Percentiles rank a stretch among this genome's conserved stretches.
phyloP scores from a whole-genome alignment of 148 eudicot species.

The Rhododendron mucronatum region DNA sequence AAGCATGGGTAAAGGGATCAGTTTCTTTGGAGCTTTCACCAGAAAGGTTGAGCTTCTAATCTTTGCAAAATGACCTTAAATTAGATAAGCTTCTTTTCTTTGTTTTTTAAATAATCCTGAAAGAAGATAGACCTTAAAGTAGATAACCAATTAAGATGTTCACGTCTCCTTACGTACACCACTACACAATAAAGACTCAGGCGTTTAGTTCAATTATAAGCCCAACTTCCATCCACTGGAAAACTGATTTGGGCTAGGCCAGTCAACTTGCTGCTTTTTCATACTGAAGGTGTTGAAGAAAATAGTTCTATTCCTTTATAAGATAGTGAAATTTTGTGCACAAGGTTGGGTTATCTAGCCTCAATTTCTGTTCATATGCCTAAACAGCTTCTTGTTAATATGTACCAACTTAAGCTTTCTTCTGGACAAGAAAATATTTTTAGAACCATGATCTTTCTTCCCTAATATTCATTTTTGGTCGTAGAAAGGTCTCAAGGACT shows the following conservation, averaged over 20 bases:
- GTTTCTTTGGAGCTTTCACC: slow-evolving; percentile 31
- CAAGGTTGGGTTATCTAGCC: background rate
- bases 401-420: background rate
- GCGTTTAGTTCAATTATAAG: background rate
- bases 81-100: background rate
- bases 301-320: background rate
- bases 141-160: background rate
- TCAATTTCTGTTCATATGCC: background rate
- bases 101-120: background rate
- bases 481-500: background rate
- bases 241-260: background rate
- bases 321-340: background rate
- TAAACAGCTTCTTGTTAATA: background rate
- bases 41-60: slow-evolving; percentile 33
- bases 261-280: background rate
- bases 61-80: background rate
- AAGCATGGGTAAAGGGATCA: slow-evolving; percentile 22
- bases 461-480: background rate
- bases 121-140: background rate
- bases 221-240: background rate
- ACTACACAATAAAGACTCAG: background rate
- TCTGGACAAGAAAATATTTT: background rate
- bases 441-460: background rate
- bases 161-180: background rate
- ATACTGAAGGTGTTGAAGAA: background rate